Percentiles rank a stretch among this genome's conserved stretches.
These are phyloP conservation scores for Pneumocystis oryctolagi DNA, from an alignment of 1,139 yeast species.

Conservation along the genomic window DNA sequence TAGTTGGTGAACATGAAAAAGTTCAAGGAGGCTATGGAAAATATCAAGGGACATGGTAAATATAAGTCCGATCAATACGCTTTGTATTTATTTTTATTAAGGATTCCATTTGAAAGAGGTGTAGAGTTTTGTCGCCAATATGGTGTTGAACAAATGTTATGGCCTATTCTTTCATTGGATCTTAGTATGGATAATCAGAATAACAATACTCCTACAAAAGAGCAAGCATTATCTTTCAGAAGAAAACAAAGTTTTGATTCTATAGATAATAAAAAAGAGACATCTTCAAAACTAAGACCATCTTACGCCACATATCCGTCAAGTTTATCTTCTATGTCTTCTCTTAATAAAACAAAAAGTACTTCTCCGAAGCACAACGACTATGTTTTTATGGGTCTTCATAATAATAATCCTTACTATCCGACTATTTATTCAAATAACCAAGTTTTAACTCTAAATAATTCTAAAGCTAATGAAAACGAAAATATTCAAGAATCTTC, in stretches of 20 bases:
- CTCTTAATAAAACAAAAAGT: not conserved
- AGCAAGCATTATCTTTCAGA: slow-evolving; percentile 30
- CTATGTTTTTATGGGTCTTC: not conserved
- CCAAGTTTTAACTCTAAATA: not conserved
- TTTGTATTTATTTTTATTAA: not conserved
- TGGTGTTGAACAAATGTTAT: slow-evolving; percentile 45
- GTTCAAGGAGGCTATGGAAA: slow-evolving; percentile 94
- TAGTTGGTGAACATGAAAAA: slow-evolving; percentile 70
- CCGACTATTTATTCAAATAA: not conserved
- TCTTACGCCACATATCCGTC: slow-evolving; percentile 17
- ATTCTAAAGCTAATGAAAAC: not conserved
- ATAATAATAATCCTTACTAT: not conserved
- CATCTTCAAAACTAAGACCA: slow-evolving; percentile 21
- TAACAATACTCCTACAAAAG: slow-evolving; percentile 46
- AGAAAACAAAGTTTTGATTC: slow-evolving; percentile 20
- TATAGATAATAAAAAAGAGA: not conserved
- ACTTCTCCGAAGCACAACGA: not conserved
- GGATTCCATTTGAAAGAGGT: slow-evolving; percentile 35
- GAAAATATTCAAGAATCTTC: not conserved
- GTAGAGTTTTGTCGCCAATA: slow-evolving; percentile 46
- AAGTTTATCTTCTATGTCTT: not conserved
- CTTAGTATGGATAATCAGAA: slow-evolving; percentile 31
- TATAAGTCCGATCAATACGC: not conserved
- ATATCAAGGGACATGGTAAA: slow-evolving; percentile 87
- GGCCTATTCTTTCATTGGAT: slow-evolving; percentile 50